Evolutionary conservation across 2,329 filamentous ascomycete genomes (phyloP), one percentile per base, ranked within the genome.

Genomic region (Exophiala xenobiotica): DNA sequence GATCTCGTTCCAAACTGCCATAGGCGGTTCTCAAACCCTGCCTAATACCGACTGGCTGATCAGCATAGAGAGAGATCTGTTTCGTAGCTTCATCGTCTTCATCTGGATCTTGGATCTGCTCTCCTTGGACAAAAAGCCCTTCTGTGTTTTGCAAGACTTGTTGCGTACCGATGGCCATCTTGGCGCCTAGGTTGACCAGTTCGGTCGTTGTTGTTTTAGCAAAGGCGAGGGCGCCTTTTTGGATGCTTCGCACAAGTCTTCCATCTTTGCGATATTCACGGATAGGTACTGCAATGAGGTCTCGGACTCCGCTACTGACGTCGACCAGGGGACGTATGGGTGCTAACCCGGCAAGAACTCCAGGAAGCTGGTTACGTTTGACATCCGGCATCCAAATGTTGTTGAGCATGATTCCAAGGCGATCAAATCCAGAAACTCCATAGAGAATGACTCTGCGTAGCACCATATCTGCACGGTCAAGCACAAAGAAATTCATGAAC

Each of bases 301-400:
- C 87, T 52, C 82, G 83, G 63, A 99, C 83, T 1, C 92, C 92
- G 49, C 85, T 87, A 23, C 91, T 90, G 6, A 99, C 88, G 60
- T 95, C 96, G 44, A 95, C 92, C 1, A 99, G 74, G 1, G 90
- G 90, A 11, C 90, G 84, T n/a, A 97, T 85, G 1, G 90, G 88
- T 0, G 91, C 91, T 4, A 99, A 77, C 16, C 93, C 93, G 2
- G 90, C 88, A 27, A 99, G 79, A 1, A 99, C 87, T 1, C 87
- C 85, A 1, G 90, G 90, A 4, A 99, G 83, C 68, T 99, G 93
- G 60, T 92, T 95, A 12, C 80, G 77, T 66, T 87, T 90, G 49
- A 99, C 87, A 65, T 99, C 92, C 1, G 90, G 90, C 80, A 86
- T 95, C 93, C 93, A 99, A 37, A 96, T 88, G 65, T 95, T 90